Base-by-base conservation (phyloP, 169 alveolate genomes). In the Plasmodium vivax region DNA sequence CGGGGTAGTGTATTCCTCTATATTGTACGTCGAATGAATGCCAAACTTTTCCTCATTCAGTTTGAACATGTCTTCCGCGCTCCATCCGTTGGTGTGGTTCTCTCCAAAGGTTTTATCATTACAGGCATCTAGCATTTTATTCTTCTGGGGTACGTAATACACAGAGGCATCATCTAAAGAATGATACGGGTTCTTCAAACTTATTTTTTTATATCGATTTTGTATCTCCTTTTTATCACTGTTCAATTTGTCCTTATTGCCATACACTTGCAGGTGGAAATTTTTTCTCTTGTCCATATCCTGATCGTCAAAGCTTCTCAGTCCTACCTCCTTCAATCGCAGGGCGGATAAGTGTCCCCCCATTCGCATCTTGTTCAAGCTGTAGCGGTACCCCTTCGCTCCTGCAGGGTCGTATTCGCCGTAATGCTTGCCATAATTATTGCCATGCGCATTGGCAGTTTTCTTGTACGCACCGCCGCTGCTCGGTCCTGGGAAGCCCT, bases 51-150 rank as follows among this genome's bases (percentile, higher is more conserved):
- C 97, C 51, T 92, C 97, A 94, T 97, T 97, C 82, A 97, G 93
- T 80, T 97, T 95, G 94, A 97, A 97, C 98, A 97, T 97, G 47
- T 97, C 99, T 75, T 97, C 98, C 1, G 96, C 98, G 71, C 96
- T 95, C 98, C 98, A 97, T 2, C 98, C 98, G 43, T 93, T 84
- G 34, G 96, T 95, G 62, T 94, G 96, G 41, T 90, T 95, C 36
- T 92, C 85, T 8, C 98, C 98, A 92, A 96, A 96, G 4, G 98
- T 96, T 74, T 96, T 85, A 47, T 94, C 87, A 58, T 96, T 95
- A 32, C 92, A 82, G 2, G 93, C 87, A 45, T 94, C 96, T n/a
- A 34, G 43, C 1, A 41, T 75, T 30, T 41, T 85, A 45, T 85
- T 74, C 45, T 51, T 85, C 34, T 45, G 38, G 12, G 87, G 85